phyloP scores from a whole-genome alignment of 352 stramenopile species.

The Aphanomyces euteiches region DNA sequence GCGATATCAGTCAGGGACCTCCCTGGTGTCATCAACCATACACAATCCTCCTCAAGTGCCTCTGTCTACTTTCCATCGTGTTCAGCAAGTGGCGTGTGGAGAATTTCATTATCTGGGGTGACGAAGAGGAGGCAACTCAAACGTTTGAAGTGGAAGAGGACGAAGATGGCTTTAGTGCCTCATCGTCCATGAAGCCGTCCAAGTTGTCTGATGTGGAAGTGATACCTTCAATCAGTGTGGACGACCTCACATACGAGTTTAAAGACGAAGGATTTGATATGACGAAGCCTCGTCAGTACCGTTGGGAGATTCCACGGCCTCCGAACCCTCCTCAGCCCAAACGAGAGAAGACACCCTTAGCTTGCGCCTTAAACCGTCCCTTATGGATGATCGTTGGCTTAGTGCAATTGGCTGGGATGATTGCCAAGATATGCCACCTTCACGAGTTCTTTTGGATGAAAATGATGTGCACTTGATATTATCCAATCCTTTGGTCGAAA shows the following conservation, averaged over 20 bases:
- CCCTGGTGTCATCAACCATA: too few relatives aligned
- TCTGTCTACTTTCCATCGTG: too few relatives aligned
- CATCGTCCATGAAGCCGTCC: too few relatives aligned
- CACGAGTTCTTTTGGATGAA: conserved; percentile 75
- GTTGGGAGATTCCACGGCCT: conserved; percentile 49
- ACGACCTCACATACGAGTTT: not conserved
- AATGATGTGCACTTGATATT: conserved; percentile 79
- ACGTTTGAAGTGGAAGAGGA: too few relatives aligned
- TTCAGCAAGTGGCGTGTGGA: too few relatives aligned
- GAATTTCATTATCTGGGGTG: too few relatives aligned
- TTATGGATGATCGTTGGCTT: conserved; percentile 71
- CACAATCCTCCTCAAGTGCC: too few relatives aligned
- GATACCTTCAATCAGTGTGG: too few relatives aligned
- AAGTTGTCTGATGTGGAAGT: too few relatives aligned
- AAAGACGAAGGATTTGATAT: conserved; percentile 60
- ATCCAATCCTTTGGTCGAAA: conserved; percentile 70
- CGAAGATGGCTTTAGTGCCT: too few relatives aligned
- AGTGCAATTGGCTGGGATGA: conserved; percentile 73
- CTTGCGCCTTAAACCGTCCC: conserved; percentile 63
- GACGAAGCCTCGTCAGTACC: conserved; percentile 67
- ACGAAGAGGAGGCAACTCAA: too few relatives aligned
- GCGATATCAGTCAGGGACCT: too few relatives aligned
- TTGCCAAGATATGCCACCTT: conserved; percentile 74
- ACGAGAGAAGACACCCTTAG: conserved; percentile 32
- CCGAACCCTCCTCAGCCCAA: conserved; percentile 28